A percentile compares a stretch with the other conserved stretches of the same genome.
Conservation (phyloP, 2,329 filamentous ascomycete species). For the Xylaria multiplex region DNA sequence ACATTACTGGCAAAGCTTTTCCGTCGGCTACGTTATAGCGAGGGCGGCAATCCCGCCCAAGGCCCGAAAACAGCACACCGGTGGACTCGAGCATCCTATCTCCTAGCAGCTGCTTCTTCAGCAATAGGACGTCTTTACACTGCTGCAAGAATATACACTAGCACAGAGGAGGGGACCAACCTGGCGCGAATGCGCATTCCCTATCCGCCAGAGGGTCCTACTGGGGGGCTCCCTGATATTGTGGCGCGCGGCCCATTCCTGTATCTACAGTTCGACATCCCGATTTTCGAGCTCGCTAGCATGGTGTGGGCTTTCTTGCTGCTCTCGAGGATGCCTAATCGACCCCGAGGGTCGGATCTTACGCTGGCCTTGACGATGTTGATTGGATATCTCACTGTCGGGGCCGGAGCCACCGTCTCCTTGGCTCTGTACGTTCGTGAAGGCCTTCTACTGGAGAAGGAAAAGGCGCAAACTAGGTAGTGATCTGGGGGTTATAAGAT, state of each 20-base stretch:
- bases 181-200: conserved; percentile 41
- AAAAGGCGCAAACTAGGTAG: conserved; percentile 18
- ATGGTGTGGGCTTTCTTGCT: conserved; percentile 42
- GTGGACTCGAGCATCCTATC: conserved; percentile 40
- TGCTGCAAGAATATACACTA: conserved; percentile 30
- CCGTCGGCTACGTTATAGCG: conserved; percentile 11
- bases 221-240: conserved; percentile 32
- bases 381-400: conserved; percentile 36
- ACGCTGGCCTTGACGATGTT: conserved; percentile 29
- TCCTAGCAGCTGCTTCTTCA: conserved; percentile 38
- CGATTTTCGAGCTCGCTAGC: conserved; percentile 43
- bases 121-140: conserved; percentile 40
- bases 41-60: conserved; percentile 6
- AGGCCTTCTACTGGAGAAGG: conserved; percentile 32
- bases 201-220: conserved; percentile 33
- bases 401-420: conserved; percentile 40
- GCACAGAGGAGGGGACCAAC: conserved; percentile 29
- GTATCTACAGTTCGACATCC: conserved; percentile 45
- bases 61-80: conserved; percentile 25
- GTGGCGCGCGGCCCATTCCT: conserved; percentile 42
- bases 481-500: conserved; percentile 10
- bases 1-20: conserved; percentile 20
- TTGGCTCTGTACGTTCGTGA: conserved; percentile 40
- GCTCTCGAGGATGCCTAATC: conserved; percentile 29
- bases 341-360: conserved; percentile 17